Conservation (phyloP, 495 filamentous ascomycete species). For the Daldinia caldariorum region DNA sequence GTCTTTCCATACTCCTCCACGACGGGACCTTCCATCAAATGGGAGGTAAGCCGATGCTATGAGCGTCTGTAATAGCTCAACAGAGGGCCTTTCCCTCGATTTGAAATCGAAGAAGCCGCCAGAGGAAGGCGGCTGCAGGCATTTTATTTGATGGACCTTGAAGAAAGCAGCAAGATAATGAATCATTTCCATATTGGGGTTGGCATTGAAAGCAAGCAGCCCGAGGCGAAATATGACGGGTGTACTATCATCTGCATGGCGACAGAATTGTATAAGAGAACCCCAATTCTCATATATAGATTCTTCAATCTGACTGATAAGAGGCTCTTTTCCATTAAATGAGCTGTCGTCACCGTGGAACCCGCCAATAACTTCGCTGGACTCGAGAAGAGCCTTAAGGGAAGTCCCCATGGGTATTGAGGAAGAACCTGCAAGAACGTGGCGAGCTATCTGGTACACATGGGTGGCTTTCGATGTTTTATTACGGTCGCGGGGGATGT, state of each 20-base stretch:
- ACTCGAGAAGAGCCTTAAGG: conserved; percentile 42
- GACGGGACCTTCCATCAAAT: conserved; percentile 14
- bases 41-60: conserved; percentile 17
- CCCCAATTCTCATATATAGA: conserved; percentile 53
- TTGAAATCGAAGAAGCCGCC: conserved; percentile 47
- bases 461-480: conserved; percentile 21
- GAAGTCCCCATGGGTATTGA: conserved; percentile 36
- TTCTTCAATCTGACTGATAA: conserved; percentile 50
- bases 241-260: conserved; percentile 22
- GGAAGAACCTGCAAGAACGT: conserved; percentile 44
- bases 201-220: conserved; percentile 32
- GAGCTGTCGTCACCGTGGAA: conserved; percentile 38
- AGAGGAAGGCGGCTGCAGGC: conserved; percentile 42
- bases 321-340: conserved; percentile 36
- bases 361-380: conserved; percentile 49
- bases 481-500: conserved; percentile 40
- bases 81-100: conserved; percentile 38
- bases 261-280: conserved; percentile 48
- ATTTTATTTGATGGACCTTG: conserved; percentile 43
- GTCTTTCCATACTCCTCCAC: neutral
- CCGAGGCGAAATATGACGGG: conserved; percentile 48
- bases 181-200: conserved; percentile 48
- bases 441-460: conserved; percentile 47
- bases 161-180: conserved; percentile 46
- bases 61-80: conserved; percentile 44